These are phyloP conservation scores for Apiotrichum gracile DNA, from an alignment of 1,284 basidiomycete species.

Conservation along the genomic window DNA sequence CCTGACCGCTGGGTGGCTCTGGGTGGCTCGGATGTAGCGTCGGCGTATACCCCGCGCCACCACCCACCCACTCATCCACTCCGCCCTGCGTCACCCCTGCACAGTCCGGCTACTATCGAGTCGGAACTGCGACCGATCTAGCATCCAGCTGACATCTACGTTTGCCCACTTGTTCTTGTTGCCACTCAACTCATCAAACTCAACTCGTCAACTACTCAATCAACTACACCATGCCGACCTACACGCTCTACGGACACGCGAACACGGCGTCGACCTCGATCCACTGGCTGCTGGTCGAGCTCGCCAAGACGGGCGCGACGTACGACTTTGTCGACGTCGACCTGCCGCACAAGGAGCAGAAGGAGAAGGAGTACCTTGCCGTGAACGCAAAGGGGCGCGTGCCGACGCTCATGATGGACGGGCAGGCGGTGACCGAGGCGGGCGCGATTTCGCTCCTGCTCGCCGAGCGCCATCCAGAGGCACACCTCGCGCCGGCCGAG, in stretches of 20 bases:
- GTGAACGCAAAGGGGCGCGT: slow-evolving; percentile 25
- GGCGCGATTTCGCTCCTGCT: slow-evolving; percentile 19
- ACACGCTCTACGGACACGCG: slow-evolving; percentile 19
- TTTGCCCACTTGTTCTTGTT: too few species aligned
- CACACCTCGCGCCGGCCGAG: slow-evolving; percentile 4
- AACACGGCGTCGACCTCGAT: slow-evolving; percentile 17
- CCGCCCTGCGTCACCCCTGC: too few species aligned
- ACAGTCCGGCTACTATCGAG: too few species aligned
- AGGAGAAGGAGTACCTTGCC: slow-evolving; percentile 12
- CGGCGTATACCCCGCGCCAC: too few species aligned
- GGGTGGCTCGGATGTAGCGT: too few species aligned
- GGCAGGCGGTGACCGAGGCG: slow-evolving; percentile 14
- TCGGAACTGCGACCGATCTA: too few species aligned
- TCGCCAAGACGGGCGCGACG: slow-evolving; percentile 10
- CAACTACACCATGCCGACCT: slow-evolving; percentile 4
- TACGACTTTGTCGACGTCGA: slow-evolving; percentile 13
- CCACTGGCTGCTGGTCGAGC: slow-evolving; percentile 25
- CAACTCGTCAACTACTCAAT: background rate
- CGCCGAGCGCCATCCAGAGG: slow-evolving; percentile 14
- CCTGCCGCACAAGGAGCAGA: slow-evolving; percentile 15
- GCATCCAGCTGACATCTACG: too few species aligned
- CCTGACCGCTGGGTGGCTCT: too few species aligned
- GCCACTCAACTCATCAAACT: background rate
- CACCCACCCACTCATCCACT: too few species aligned
- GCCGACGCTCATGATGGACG: slow-evolving; percentile 14